A percentile compares a stretch with the other conserved stretches of the same genome.
Conservation (phyloP, 2,329 filamentous ascomycete species). For the Lachnellula subtilissima region DNA sequence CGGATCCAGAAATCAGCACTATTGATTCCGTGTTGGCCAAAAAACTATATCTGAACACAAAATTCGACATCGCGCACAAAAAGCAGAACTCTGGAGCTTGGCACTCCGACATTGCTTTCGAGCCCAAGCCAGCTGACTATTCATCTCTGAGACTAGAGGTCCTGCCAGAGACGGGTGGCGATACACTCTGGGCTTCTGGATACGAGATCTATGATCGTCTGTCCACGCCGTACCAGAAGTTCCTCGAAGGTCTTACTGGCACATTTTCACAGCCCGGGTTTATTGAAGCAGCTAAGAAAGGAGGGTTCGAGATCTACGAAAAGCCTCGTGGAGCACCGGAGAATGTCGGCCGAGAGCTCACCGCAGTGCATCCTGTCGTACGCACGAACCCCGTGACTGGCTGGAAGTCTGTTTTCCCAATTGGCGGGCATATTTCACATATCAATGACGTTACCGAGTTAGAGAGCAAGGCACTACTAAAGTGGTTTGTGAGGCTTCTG, state of each 20-base stretch:
- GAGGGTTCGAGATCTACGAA: slow-evolving; percentile 42
- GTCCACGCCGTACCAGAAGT: slow-evolving; percentile 49
- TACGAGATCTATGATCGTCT: slow-evolving; percentile 65
- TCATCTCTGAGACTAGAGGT: slow-evolving; percentile 30
- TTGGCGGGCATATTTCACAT: slow-evolving; percentile 45
- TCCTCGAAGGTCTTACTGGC: slow-evolving; percentile 55
- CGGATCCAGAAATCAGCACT: slow-evolving; percentile 57
- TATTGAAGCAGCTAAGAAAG: slow-evolving; percentile 40
- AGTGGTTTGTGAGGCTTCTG: slow-evolving; percentile 48
- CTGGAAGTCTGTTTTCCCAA: slow-evolving; percentile 51
- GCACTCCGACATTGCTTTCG: slow-evolving; percentile 62
- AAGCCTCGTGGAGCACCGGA: slow-evolving; percentile 44
- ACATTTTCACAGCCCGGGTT: slow-evolving; percentile 49
- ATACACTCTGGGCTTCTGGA: slow-evolving; percentile 62
- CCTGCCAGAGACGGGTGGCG: slow-evolving; percentile 23
- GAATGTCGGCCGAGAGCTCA: slow-evolving; percentile 44
- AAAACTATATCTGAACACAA: slow-evolving; percentile 38
- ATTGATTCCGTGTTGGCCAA: slow-evolving; percentile 54
- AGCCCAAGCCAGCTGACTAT: slow-evolving; percentile 59
- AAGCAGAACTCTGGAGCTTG: slow-evolving; percentile 45
- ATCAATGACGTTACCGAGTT: slow-evolving; percentile 47
- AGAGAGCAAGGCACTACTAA: slow-evolving; percentile 45
- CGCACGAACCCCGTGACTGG: slow-evolving; percentile 54
- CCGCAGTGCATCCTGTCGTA: slow-evolving; percentile 49
- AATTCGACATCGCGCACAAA: slow-evolving; percentile 15